Percentiles rank a stretch among this genome's conserved stretches.
These are phyloP conservation scores for Haberlea rhodopensis DNA, from an alignment of 257 asterid genomes.

Conservation along the genomic window DNA sequence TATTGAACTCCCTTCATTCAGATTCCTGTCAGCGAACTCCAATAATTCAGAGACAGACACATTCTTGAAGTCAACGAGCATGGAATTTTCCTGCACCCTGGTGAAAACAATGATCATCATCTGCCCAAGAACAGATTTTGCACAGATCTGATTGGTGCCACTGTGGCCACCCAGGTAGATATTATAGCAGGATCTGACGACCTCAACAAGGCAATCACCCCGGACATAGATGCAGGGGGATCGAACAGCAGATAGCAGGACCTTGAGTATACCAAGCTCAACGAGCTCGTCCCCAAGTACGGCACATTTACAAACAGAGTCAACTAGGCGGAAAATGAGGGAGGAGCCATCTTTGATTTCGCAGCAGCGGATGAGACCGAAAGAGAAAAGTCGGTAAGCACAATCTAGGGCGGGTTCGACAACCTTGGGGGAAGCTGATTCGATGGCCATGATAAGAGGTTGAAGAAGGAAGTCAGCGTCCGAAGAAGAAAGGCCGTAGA, in stretches of 20 bases:
- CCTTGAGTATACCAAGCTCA: slow-evolving; percentile 80
- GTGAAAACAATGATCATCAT: slow-evolving; percentile 89
- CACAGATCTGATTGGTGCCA: slow-evolving; percentile 99
- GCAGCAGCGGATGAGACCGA: slow-evolving; percentile 67
- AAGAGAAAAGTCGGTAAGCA: slow-evolving; percentile 67
- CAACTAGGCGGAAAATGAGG: slow-evolving; percentile 59
- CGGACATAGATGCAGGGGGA: slow-evolving; percentile 64
- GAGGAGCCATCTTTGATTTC: slow-evolving; percentile 54
- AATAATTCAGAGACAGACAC: slow-evolving; percentile 70
- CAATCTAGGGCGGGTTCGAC: slow-evolving; percentile 95
- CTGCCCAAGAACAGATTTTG: slow-evolving; percentile 93
- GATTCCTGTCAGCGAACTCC: slow-evolving; percentile 89
- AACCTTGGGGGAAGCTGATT: slow-evolving; percentile 82
- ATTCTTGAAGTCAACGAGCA: slow-evolving; percentile 51
- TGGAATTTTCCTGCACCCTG: slow-evolving; percentile 71
- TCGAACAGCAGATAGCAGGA: slow-evolving; percentile 76
- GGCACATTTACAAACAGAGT: slow-evolving; percentile 73
- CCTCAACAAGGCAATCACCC: slow-evolving; percentile 77
- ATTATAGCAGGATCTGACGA: slow-evolving; percentile 94
- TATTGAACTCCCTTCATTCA: slow-evolving; percentile 88
- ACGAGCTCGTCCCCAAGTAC: slow-evolving; percentile 65
- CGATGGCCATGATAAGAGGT: slow-evolving; percentile 71
- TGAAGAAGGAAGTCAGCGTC: slow-evolving; percentile 71
- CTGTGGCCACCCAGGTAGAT: slow-evolving; percentile 84
- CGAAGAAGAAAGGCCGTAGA: slow-evolving; percentile 66